Conservation (phyloP, 208 protist genomes). For the Herpetomonas muscarum region DNA sequence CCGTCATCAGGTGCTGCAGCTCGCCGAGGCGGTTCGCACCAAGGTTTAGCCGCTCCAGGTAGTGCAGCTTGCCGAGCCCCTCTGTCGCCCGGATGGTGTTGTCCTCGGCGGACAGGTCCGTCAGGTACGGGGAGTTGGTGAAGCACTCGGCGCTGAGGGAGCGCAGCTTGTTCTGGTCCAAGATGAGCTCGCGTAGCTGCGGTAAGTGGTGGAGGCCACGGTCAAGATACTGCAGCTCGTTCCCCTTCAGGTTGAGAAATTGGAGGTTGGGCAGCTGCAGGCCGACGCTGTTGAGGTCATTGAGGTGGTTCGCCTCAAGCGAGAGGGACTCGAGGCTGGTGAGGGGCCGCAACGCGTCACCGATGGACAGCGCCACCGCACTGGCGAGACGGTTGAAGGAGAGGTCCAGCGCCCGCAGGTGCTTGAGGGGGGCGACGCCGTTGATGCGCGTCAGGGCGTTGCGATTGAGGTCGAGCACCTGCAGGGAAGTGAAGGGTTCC, state of each 20-base stretch:
- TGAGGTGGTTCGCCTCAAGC: slow-evolving; percentile 83
- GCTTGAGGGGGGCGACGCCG: slow-evolving; percentile 40
- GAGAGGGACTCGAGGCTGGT: slow-evolving; percentile 71
- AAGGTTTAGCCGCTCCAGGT: slow-evolving; percentile 48
- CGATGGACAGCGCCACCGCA: slow-evolving; percentile 23
- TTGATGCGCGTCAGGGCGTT: slow-evolving; percentile 59
- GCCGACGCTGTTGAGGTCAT: slow-evolving; percentile 37
- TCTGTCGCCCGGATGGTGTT: slow-evolving; percentile 73
- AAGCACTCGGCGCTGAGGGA: slow-evolving; percentile 52
- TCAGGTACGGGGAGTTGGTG: slow-evolving; percentile 39
- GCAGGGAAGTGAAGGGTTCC: slow-evolving; percentile 52
- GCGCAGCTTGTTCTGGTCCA: slow-evolving; percentile 90
- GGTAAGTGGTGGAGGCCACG: slow-evolving; percentile 58
- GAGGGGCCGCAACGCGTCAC: slow-evolving; percentile 42
- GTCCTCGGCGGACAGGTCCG: slow-evolving; percentile 64
- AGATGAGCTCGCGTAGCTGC: slow-evolving; percentile 85
- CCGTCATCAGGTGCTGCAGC: slow-evolving; percentile 29
- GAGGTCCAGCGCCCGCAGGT: slow-evolving; percentile 75
- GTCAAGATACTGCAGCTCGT: slow-evolving; percentile 84
- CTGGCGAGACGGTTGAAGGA: slow-evolving; percentile 74
- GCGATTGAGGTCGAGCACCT: slow-evolving; percentile 76
- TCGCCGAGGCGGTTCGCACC: slow-evolving; percentile 77
- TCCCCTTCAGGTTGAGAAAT: slow-evolving; percentile 86
- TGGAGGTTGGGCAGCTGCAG: slow-evolving; percentile 59
- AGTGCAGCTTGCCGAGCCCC: slow-evolving; percentile 35